phyloP scores from a whole-genome alignment of 371 early-diverging fungal species.

The Globomyces sp. region DNA sequence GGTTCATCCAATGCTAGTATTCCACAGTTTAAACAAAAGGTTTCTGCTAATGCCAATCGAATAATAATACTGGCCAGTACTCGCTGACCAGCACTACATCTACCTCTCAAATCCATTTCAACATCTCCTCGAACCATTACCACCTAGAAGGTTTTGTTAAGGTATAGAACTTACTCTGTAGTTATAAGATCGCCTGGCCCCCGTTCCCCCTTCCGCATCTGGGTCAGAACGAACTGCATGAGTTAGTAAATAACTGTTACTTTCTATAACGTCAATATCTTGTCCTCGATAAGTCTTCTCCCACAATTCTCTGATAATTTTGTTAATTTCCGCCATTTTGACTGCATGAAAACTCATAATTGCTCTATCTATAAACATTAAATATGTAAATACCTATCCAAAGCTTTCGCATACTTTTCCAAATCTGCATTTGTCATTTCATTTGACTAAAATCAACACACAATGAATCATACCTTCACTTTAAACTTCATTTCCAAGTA shows the following conservation, averaged over 20 bases:
- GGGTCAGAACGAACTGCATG: too few species aligned
- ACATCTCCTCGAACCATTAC: conserved; percentile 95
- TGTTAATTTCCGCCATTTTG: conserved; percentile 99
- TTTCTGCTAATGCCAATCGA: conserved; percentile 96
- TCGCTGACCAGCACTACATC: conserved; percentile 99
- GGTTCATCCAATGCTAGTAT: conserved; percentile 99
- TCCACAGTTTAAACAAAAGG: conserved; percentile 93
- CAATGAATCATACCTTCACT: conserved; percentile 45
- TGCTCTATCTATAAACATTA: conserved; percentile 50
- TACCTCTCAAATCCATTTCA: conserved; percentile 96
- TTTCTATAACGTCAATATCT: conserved; percentile 96
- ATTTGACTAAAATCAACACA: conserved; percentile 43
- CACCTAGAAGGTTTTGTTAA: conserved; percentile 47
- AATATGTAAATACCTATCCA: conserved; percentile 30
- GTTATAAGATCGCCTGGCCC: conserved; percentile 73
- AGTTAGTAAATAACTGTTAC: conserved; percentile 45
- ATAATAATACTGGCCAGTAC: conserved; percentile 97
- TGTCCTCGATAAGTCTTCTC: conserved; percentile 94
- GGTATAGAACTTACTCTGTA: conserved; percentile 69
- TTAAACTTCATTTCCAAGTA: conserved; percentile 67
- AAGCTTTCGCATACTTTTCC: conserved; percentile 79
- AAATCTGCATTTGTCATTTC: conserved; percentile 80
- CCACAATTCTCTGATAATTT: conserved; percentile 97
- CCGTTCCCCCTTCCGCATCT: conserved; percentile 68
- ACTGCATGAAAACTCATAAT: conserved; percentile 93